Conservation (phyloP, 2,329 filamentous ascomycete species). For the Talaromyces sp. region DNA sequence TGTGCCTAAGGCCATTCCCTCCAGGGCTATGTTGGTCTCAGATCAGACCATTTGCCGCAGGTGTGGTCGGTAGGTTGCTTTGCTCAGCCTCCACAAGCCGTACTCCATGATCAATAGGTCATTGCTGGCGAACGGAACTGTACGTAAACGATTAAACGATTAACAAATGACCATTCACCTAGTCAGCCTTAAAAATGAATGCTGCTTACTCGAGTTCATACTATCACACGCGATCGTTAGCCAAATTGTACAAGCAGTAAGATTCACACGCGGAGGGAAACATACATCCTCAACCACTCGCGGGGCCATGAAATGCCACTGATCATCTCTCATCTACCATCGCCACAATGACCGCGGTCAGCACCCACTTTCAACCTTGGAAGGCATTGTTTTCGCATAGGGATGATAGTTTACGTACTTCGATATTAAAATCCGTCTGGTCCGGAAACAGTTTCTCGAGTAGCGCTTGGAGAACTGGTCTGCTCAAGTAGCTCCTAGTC, state of each 20-base stretch:
- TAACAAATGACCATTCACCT: not conserved
- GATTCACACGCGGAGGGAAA: not conserved
- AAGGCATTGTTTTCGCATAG: not conserved
- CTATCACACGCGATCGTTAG: not conserved
- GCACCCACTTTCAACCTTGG: not conserved
- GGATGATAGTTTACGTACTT: slow-evolving; percentile 17
- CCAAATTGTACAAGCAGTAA: not conserved
- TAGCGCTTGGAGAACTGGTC: slow-evolving; percentile 20
- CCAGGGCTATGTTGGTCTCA: not conserved
- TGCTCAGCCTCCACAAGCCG: slow-evolving; percentile 8
- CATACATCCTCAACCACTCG: slow-evolving; percentile 17
- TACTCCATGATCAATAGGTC: not conserved
- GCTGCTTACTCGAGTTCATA: slow-evolving; percentile 12
- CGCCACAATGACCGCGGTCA: not conserved
- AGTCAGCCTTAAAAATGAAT: not conserved
- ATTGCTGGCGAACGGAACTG: not conserved
- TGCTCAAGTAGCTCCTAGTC: slow-evolving; percentile 19
- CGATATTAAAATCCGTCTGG: slow-evolving; percentile 21
- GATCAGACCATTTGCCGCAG: not conserved
- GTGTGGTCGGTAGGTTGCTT: too few relatives aligned
- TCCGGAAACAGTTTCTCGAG: slow-evolving; percentile 23
- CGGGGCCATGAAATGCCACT: slow-evolving; percentile 19
- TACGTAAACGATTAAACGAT: not conserved
- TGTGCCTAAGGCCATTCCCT: not conserved
- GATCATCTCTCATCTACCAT: slow-evolving; percentile 13